Evolutionary conservation across 2,329 filamentous ascomycete species (phyloP).

Genomic region (Elsinoe ampelina): DNA sequence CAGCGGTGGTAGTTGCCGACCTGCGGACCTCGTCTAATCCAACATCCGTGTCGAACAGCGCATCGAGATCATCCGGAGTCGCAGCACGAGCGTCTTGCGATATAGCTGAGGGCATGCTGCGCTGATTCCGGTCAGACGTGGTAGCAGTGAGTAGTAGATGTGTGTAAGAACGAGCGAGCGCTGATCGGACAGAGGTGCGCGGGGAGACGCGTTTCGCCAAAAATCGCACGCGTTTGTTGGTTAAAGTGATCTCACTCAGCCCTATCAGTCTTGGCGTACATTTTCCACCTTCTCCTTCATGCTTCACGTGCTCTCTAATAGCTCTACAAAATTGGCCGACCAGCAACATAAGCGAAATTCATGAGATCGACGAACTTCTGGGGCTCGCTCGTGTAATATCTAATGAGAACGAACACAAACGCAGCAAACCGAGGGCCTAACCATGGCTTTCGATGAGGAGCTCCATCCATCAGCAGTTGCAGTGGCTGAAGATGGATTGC

Average conservation of each 20-base stretch:
- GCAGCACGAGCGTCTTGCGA: conserved; percentile 17
- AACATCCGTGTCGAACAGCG: conserved; percentile 68
- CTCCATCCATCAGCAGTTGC: conserved; percentile 22
- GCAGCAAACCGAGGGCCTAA: too few species aligned
- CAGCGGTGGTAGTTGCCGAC: conserved; percentile 22
- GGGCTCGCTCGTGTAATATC: too few species aligned
- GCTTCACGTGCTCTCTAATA: too few species aligned
- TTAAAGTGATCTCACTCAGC: conserved; percentile 1
- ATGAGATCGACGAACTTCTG: too few species aligned
- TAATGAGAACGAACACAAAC: too few species aligned
- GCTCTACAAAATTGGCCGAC: too few species aligned
- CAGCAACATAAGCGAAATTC: too few species aligned
- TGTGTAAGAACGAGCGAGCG: neutral
- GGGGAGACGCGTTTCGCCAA: conserved; percentile 17
- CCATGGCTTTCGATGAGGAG: conserved; percentile 21
- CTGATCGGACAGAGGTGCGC: neutral
- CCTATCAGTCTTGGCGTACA: neutral
- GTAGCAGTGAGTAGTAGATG: neutral
- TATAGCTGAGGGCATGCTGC: conserved; percentile 24
- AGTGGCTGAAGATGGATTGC: conserved; percentile 28
- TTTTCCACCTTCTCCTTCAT: neutral
- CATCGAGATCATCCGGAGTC: conserved; percentile 46
- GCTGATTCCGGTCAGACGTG: neutral
- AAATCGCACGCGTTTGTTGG: conserved; percentile 5
- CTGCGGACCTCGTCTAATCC: conserved; percentile 44